A percentile compares a stretch with the other conserved stretches of the same genome.
Evolutionary conservation across 2,329 filamentous ascomycete species (phyloP).

Genomic region (Colletotrichum godetiae): DNA sequence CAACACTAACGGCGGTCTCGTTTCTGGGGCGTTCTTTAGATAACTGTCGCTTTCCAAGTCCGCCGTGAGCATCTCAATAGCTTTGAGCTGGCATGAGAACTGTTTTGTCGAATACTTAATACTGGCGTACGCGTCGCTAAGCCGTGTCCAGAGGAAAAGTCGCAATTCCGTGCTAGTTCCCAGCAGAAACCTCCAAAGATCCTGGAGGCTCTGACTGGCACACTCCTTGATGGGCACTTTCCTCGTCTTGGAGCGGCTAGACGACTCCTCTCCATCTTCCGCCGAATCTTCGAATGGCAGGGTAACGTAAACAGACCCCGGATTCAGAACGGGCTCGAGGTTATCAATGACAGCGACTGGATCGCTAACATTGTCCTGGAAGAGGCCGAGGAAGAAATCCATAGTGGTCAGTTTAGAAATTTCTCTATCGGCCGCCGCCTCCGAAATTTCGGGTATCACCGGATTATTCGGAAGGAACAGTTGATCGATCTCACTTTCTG

Average conservation of each 20-base stretch:
- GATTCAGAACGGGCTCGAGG: constrained; percentile 90
- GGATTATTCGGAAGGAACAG: constrained; percentile 84
- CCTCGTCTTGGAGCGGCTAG: constrained; percentile 32
- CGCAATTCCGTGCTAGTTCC: constrained; percentile 85
- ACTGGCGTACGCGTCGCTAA: constrained; percentile 88
- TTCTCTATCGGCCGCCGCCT: constrained; percentile 86
- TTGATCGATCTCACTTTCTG: constrained; percentile 51
- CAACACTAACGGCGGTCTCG: constrained; percentile 78
- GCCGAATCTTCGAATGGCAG: constrained; percentile 35
- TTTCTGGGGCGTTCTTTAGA: constrained; percentile 66
- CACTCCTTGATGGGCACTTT: constrained; percentile 60
- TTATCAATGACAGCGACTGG: constrained; percentile 89
- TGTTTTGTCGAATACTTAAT: constrained; percentile 91
- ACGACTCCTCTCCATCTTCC: constrained; percentile 33
- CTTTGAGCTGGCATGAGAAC: constrained; percentile 86
- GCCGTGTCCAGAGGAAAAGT: constrained; percentile 87
- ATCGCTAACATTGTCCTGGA: constrained; percentile 84
- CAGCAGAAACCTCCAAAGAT: constrained; percentile 87
- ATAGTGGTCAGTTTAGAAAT: constrained; percentile 93
- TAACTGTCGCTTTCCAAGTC: constrained; percentile 73
- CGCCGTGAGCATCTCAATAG: constrained; percentile 83
- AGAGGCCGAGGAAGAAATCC: constrained; percentile 94
- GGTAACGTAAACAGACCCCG: constrained; percentile 63
- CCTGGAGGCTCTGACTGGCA: constrained; percentile 70
- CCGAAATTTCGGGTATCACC: constrained; percentile 88